These are phyloP conservation scores for Rickenella mellea DNA, from an alignment of 768 basidiomycete genomes.

Conservation along the genomic window DNA sequence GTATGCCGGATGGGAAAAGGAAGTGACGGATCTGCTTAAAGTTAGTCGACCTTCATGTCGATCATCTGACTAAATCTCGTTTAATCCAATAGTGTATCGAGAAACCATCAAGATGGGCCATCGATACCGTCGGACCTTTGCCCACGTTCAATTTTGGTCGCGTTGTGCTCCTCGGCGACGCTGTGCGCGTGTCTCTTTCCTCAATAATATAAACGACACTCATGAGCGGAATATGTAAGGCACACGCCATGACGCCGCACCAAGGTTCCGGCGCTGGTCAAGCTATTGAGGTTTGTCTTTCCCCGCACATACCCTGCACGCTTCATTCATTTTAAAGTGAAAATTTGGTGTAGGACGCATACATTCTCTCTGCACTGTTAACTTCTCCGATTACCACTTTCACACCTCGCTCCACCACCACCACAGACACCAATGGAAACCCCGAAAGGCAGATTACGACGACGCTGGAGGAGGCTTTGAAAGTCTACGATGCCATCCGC, in stretches of 20 bases:
- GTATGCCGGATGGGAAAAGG: conserved; percentile 37
- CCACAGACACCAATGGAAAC: too few species aligned
- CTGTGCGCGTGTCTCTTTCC: conserved; percentile 12
- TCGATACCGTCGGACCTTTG: conserved; percentile 40
- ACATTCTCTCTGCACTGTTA: too few species aligned
- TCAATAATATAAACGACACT: background rate
- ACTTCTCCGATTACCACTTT: background rate
- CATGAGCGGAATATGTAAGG: too few species aligned
- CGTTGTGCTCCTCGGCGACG: conserved; percentile 46
- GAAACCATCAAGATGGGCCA: conserved; percentile 40
- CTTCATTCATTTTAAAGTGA: too few species aligned
- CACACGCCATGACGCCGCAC: conserved; percentile 52
- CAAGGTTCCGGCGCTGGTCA: conserved; percentile 51
- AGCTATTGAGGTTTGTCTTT: conserved; percentile 53
- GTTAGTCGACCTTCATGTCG: background rate
- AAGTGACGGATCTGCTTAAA: conserved; percentile 29
- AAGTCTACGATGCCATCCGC: conserved; percentile 19
- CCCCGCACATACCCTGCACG: too few species aligned
- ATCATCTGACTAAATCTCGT: background rate
- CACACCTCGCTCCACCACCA: background rate
- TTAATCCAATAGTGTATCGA: conserved; percentile 23
- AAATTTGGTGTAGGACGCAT: too few species aligned
- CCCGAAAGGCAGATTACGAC: background rate
- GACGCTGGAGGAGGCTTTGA: conserved; percentile 14
- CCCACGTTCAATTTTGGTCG: conserved; percentile 31